A percentile compares a stretch with the other conserved stretches of the same genome.
Evolutionary conservation across 2,329 filamentous ascomycete genomes (phyloP).

Genomic region (Sclerotinia borealis): DNA sequence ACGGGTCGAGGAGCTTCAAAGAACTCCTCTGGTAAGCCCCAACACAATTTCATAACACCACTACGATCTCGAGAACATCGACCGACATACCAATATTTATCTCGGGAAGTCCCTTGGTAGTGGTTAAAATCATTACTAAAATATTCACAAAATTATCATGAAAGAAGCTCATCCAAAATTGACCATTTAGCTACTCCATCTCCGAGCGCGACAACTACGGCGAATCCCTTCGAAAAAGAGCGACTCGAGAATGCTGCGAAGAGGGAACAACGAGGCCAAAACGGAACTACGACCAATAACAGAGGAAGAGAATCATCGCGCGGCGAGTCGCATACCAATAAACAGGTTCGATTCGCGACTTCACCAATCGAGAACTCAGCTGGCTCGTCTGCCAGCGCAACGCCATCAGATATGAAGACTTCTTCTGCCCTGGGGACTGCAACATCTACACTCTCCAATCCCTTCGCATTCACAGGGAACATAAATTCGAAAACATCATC

Average conservation of each 20-base stretch:
- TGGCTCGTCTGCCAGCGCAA: neutral
- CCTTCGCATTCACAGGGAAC: constrained; percentile 15
- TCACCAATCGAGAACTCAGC: constrained; percentile 2
- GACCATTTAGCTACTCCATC: constrained; percentile 18
- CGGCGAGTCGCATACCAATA: constrained; percentile 20
- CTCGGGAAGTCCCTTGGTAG: constrained; percentile 14
- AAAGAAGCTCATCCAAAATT: constrained; percentile 7
- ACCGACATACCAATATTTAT: constrained; percentile 17
- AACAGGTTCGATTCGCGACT: constrained; percentile 27
- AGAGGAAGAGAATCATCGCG: constrained; percentile 22
- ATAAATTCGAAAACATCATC: neutral
- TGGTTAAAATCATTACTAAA: constrained; percentile 16
- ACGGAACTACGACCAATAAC: constrained; percentile 18
- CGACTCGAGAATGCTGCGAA: constrained; percentile 32
- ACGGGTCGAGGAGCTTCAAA: constrained; percentile 31
- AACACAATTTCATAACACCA: constrained; percentile 14
- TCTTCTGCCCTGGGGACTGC: neutral
- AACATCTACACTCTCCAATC: constrained; percentile 12
- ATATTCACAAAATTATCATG: neutral
- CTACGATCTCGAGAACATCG: constrained; percentile 13
- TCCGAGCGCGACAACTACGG: constrained; percentile 10
- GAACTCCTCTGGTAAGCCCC: constrained; percentile 30
- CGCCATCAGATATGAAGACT: constrained; percentile 7
- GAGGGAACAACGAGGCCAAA: constrained; percentile 25
- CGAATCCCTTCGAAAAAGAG: constrained; percentile 29